Conservation (phyloP, 805 yeast species). For the Maudiozyma turicensis region DNA sequence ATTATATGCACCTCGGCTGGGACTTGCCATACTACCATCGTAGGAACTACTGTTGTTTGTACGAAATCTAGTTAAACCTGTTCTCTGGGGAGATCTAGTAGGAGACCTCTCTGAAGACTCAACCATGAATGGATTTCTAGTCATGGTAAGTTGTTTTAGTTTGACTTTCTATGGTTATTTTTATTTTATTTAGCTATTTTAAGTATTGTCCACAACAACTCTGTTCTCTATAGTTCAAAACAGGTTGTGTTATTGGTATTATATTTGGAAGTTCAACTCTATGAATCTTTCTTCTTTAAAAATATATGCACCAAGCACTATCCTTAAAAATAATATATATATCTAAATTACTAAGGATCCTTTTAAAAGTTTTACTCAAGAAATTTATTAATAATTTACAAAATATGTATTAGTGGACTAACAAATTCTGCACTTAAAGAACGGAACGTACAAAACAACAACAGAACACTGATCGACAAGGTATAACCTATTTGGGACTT, state of each 20-base stretch:
- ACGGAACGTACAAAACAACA: no score
- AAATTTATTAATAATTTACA: no score
- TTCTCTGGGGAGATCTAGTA: constrained; percentile 18
- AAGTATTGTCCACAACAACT: not conserved
- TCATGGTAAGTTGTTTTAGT: constrained; percentile 13
- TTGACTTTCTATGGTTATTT: not conserved
- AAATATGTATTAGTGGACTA: no score
- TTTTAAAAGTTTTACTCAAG: no score
- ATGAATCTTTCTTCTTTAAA: no score
- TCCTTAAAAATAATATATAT: not conserved
- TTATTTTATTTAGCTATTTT: not conserved
- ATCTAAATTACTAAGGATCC: not conserved
- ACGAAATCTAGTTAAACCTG: constrained; percentile 21
- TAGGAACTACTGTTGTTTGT: constrained; percentile 18
- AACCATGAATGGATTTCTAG: constrained; percentile 29
- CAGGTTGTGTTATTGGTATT: no score
- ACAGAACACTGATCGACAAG: no score
- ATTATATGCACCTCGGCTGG: not conserved
- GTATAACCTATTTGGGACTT: not conserved
- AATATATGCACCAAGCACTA: not conserved
- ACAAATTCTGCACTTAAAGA: no score
- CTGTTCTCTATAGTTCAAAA: not conserved
- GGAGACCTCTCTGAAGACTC: constrained; percentile 25
- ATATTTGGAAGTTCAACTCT: no score
- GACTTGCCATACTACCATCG: not conserved